Conservation (phyloP, 139 green algal genomes). For the Chlorella sp. region DNA sequence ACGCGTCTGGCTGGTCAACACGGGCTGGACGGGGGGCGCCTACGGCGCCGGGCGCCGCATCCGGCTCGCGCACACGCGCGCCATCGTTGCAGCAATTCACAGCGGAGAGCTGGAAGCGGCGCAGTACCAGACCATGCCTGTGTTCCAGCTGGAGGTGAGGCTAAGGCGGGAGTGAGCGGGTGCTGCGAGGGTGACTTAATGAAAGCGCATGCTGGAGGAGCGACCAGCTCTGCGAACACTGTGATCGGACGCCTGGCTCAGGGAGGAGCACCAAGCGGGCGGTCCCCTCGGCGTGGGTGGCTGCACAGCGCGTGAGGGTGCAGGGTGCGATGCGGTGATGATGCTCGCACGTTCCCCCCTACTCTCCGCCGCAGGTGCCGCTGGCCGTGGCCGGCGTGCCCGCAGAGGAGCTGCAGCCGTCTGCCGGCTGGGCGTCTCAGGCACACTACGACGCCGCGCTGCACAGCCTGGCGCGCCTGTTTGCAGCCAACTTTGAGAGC, state of each 20-base stretch:
- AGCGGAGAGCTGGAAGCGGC: conserved; percentile 71
- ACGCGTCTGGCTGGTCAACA: conserved; percentile 90
- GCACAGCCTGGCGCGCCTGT: conserved; percentile 60
- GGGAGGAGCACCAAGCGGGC: too few species aligned
- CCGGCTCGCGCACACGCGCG: conserved; percentile 85
- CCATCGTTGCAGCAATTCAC: conserved; percentile 96
- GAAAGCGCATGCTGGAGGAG: too few species aligned
- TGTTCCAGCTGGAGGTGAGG: conserved; percentile 86
- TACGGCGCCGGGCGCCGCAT: conserved; percentile 90
- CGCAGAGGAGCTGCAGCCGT: conserved; percentile 65
- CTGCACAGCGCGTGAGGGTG: too few species aligned
- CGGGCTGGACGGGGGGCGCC: conserved; percentile 65
- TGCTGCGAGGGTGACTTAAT: too few species aligned
- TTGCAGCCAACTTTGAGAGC: conserved; percentile 27
- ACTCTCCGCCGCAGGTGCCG: conserved; percentile 50
- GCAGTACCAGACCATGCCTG: conserved; percentile 58
- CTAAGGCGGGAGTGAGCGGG: too few species aligned
- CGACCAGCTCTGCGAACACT: too few species aligned
- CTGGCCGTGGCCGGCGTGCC: conserved; percentile 64
- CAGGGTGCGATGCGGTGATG: too few species aligned
- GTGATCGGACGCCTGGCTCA: too few species aligned
- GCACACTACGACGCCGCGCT: conserved; percentile 62
- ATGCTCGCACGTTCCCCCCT: too few species aligned
- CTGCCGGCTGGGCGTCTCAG: conserved; percentile 58
- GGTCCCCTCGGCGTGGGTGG: too few species aligned